These are phyloP conservation scores for Dentipellis sp. DNA, from an alignment of 768 basidiomycete genomes.

Conservation along the genomic window DNA sequence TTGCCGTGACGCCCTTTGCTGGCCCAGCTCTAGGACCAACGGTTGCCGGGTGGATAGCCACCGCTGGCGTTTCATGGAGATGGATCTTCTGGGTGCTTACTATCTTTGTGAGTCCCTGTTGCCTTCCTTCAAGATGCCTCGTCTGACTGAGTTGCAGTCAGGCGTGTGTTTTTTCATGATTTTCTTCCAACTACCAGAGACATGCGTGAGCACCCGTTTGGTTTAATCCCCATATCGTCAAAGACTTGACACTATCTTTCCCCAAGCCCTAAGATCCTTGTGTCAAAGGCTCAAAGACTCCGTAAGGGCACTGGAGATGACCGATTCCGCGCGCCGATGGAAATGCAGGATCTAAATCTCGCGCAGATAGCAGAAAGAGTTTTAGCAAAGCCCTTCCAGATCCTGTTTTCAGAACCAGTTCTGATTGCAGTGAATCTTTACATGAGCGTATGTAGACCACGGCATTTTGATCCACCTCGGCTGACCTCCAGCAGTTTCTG, in stretches of 20 bases:
- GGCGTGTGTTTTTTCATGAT: conserved; percentile 38
- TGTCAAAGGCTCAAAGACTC: conserved; percentile 34
- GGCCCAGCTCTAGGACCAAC: conserved; percentile 40
- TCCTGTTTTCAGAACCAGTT: conserved; percentile 60
- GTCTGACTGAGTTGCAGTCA: conserved; percentile 25
- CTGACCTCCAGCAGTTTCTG: conserved; percentile 34
- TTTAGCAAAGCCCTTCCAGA: conserved; percentile 48
- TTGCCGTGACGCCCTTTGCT: conserved; percentile 56
- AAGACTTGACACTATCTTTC: background rate
- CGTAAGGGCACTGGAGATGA: conserved; percentile 40
- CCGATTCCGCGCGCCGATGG: conserved; percentile 44
- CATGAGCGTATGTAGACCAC: conserved; percentile 37
- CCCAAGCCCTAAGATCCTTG: conserved; percentile 42
- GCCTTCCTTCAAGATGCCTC: background rate
- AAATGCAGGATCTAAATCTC: conserved; percentile 29
- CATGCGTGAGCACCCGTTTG: conserved; percentile 37
- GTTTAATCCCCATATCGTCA: background rate
- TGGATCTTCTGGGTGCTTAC: conserved; percentile 62
- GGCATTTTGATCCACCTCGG: background rate
- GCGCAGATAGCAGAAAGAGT: conserved; percentile 34
- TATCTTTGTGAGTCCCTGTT: conserved; percentile 35
- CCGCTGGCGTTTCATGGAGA: conserved; percentile 36
- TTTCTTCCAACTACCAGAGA: conserved; percentile 56
- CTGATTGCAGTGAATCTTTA: conserved; percentile 52
- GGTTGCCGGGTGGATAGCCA: conserved; percentile 28